phyloP scores from a whole-genome alignment of 2,329 filamentous ascomycete genomes.

The Botryotinia convoluta region DNA sequence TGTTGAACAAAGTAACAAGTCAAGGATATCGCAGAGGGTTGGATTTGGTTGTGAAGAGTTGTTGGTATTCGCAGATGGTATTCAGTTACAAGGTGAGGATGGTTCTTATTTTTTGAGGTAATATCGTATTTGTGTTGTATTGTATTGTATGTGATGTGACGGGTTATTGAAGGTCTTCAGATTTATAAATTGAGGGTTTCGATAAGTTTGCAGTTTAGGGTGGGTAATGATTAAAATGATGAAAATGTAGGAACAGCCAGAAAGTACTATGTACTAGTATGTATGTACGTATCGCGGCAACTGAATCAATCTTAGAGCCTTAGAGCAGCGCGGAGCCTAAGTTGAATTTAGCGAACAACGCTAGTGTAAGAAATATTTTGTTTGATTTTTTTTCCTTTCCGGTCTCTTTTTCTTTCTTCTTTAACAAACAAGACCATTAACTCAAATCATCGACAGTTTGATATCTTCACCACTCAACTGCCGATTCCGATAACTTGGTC shows the following conservation, averaged over 20 bases:
- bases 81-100: neutral
- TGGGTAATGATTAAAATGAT: constrained; percentile 15
- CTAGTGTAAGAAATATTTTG: constrained; percentile 17
- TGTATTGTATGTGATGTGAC: neutral
- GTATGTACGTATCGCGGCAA: constrained; percentile 2
- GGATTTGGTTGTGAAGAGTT: too few species aligned
- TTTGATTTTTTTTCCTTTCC: constrained; percentile 19
- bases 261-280: neutral
- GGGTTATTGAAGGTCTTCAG: constrained; percentile 5
- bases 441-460: constrained; percentile 72
- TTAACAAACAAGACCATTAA: constrained; percentile 61
- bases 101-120: neutral
- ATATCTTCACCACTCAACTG: constrained; percentile 56
- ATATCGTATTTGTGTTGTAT: neutral
- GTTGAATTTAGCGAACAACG: constrained; percentile 19
- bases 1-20: neutral
- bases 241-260: constrained; percentile 13
- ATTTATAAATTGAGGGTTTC: neutral
- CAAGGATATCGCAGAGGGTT: constrained; percentile 6
- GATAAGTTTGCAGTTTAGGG: constrained; percentile 6
- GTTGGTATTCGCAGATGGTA: neutral
- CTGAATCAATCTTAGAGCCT: neutral
- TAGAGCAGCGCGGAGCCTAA: constrained; percentile 23
- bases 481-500: constrained; percentile 70
- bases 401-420: constrained; percentile 40